Conservation (phyloP, 441 rosid genomes). For the Euphorbia schlechtendalii region DNA sequence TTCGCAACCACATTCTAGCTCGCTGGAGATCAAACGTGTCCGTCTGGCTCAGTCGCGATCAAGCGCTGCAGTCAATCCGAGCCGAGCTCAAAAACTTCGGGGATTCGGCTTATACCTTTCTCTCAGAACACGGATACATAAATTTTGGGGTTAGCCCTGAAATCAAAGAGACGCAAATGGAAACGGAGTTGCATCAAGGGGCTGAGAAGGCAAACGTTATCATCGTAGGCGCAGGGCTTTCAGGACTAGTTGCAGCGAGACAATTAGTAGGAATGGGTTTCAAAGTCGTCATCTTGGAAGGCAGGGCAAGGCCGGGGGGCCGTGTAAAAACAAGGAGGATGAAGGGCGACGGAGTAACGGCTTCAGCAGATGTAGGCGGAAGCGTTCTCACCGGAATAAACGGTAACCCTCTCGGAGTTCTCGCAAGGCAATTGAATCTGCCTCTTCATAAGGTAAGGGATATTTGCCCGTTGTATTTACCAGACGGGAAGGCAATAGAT, state of each 20-base stretch:
- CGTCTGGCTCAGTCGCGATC: slow-evolving; percentile 67
- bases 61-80: slow-evolving; percentile 61
- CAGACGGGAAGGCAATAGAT: slow-evolving; percentile 66
- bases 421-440: slow-evolving; percentile 74
- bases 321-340: slow-evolving; percentile 73
- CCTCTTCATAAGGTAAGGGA: slow-evolving; percentile 96
- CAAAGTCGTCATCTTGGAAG: slow-evolving; percentile 80
- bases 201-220: slow-evolving; percentile 59
- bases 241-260: slow-evolving; percentile 79
- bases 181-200: slow-evolving; percentile 26
- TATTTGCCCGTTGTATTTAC: slow-evolving; percentile 78
- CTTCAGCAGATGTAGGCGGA: slow-evolving; percentile 82
- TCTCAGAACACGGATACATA: slow-evolving; percentile 74
- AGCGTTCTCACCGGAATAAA: slow-evolving; percentile 87
- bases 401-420: slow-evolving; percentile 84
- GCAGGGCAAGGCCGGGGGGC: slow-evolving; percentile 72
- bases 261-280: slow-evolving; percentile 75
- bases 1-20: slow-evolving; percentile 75
- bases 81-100: slow-evolving; percentile 57
- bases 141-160: slow-evolving; percentile 72
- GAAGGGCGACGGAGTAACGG: slow-evolving; percentile 65
- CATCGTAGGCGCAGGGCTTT: slow-evolving; percentile 74
- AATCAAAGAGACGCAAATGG: slow-evolving; percentile 60
- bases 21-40: slow-evolving; percentile 79
- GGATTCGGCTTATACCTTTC: slow-evolving; percentile 59